A percentile compares a stretch with the other conserved stretches of the same genome.
Evolutionary conservation across 768 basidiomycete genomes (phyloP).

Genomic region (Leccinum aurantiacum): DNA sequence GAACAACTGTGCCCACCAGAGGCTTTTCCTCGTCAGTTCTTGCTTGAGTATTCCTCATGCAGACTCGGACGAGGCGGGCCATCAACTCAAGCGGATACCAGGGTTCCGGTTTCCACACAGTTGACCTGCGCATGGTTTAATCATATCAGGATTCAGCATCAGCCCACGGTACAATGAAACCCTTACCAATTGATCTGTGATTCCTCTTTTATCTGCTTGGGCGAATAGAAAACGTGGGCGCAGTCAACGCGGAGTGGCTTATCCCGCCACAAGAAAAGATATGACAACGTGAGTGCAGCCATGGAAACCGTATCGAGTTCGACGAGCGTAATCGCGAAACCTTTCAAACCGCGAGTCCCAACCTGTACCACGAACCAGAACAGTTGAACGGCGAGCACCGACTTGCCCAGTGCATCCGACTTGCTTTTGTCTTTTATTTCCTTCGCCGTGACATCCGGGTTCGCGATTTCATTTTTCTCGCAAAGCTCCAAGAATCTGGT

Average conservation of each 20-base stretch:
- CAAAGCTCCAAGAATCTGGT: neutral
- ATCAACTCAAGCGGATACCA: neutral
- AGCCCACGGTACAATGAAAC: neutral
- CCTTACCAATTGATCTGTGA: neutral
- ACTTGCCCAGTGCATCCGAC: neutral
- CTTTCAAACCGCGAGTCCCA: neutral
- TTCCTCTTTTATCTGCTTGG: neutral
- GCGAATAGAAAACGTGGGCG: neutral
- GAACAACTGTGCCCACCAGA: neutral
- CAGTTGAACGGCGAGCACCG: neutral
- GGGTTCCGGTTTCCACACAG: neutral
- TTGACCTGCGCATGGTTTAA: neutral
- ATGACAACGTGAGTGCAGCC: neutral
- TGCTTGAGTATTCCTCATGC: neutral
- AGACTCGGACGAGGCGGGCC: neutral
- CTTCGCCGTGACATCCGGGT: neutral
- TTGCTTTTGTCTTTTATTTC: slow-evolving; percentile 1
- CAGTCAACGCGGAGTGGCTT: neutral
- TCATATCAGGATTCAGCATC: neutral
- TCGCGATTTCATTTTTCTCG: neutral
- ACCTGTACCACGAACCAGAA: neutral
- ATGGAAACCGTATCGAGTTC: neutral
- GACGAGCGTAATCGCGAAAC: neutral
- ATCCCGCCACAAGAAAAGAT: neutral
- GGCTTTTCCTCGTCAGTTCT: neutral